These are phyloP conservation scores for Atalantia buxifolia DNA, from an alignment of 345 rosid genomes.

Conservation along the genomic window DNA sequence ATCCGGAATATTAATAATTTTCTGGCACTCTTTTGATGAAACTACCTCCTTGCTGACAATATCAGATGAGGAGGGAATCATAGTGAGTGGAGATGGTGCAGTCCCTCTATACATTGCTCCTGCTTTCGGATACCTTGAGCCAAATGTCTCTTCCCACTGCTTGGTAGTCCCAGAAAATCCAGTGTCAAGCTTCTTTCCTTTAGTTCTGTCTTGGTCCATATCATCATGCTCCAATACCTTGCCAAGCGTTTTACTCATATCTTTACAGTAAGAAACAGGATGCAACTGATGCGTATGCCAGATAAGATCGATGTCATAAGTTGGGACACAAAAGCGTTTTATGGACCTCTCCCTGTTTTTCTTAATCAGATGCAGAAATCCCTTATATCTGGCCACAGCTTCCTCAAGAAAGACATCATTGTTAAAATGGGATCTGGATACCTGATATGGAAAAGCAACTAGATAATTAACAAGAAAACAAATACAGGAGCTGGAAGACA, in stretches of 20 bases:
- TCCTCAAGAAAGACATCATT: constrained; percentile 66
- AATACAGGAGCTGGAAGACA: neutral
- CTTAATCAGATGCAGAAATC: constrained; percentile 79
- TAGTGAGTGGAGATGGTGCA: constrained; percentile 63
- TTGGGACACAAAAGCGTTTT: constrained; percentile 77
- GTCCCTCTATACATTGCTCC: constrained; percentile 91
- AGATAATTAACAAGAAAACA: neutral
- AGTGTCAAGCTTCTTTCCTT: constrained; percentile 80
- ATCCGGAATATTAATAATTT: constrained; percentile 45
- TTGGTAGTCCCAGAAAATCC: constrained; percentile 83
- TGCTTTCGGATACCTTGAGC: constrained; percentile 82
- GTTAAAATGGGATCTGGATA: constrained; percentile 61
- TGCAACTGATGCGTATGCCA: constrained; percentile 99
- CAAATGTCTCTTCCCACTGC: constrained; percentile 87
- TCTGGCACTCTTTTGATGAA: constrained; percentile 19
- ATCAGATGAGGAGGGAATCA: constrained; percentile 37
- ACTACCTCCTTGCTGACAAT: constrained; percentile 31
- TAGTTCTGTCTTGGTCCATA: constrained; percentile 79
- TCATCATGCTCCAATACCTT: constrained; percentile 92
- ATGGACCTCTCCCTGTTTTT: constrained; percentile 67
- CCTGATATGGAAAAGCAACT: constrained; percentile 41
- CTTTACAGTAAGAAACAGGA: constrained; percentile 67
- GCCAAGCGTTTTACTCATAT: constrained; percentile 56
- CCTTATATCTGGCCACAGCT: constrained; percentile 87
- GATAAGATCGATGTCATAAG: constrained; percentile 92